Conservation (phyloP, 2,329 filamentous ascomycete genomes). For the Nothophaeocryptopus gaeumannii region DNA sequence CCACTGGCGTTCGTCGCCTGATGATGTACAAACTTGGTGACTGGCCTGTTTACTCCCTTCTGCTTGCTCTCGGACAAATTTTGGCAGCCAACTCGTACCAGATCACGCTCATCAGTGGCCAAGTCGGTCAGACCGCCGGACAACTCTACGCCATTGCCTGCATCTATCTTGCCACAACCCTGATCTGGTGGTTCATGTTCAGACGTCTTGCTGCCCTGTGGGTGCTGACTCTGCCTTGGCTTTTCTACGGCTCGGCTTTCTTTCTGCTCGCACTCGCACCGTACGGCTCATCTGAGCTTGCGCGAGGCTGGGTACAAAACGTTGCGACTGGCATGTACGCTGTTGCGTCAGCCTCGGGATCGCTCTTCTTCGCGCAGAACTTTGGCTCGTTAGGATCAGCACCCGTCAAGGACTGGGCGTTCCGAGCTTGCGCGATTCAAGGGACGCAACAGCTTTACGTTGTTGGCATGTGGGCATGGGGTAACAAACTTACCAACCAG, state of each 20-base stretch:
- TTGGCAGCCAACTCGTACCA: slow-evolving; percentile 66
- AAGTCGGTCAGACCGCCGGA: slow-evolving; percentile 57
- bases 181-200: slow-evolving; percentile 63
- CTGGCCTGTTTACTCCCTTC: slow-evolving; percentile 62
- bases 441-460: slow-evolving; percentile 66
- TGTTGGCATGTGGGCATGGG: slow-evolving; percentile 66
- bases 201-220: slow-evolving; percentile 57
- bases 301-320: slow-evolving; percentile 57
- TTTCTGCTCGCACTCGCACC: slow-evolving; percentile 62
- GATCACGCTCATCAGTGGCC: slow-evolving; percentile 64
- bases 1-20: slow-evolving; percentile 54
- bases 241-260: slow-evolving; percentile 63
- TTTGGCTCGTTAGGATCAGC: slow-evolving; percentile 53
- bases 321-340: slow-evolving; percentile 62
- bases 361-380: slow-evolving; percentile 65
- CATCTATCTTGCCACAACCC: slow-evolving; percentile 57
- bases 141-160: slow-evolving; percentile 61
- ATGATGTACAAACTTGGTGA: slow-evolving; percentile 59
- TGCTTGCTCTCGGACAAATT: slow-evolving; percentile 61
- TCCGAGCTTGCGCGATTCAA: slow-evolving; percentile 63
- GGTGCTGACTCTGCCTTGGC: slow-evolving; percentile 59
- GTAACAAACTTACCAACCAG: slow-evolving; percentile 51
- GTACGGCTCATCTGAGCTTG: slow-evolving; percentile 42
- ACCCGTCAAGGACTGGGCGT: slow-evolving; percentile 64
- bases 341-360: slow-evolving; percentile 60